Evolutionary conservation across 2,329 filamentous ascomycete species (phyloP).

Genomic region (Scedosporium aurantiacum): DNA sequence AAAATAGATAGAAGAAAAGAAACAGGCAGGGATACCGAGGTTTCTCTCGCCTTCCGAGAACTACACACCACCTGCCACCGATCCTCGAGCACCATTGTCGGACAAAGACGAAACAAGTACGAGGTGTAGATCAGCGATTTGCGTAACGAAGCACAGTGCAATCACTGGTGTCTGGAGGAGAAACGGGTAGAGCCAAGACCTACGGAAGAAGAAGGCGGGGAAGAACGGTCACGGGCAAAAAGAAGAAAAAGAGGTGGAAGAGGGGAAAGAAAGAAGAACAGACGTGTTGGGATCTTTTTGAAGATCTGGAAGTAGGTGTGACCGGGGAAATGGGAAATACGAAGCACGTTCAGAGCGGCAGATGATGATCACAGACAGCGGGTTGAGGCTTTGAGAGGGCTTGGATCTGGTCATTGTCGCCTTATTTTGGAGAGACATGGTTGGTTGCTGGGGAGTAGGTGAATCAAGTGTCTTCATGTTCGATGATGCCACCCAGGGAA

Average conservation of each 20-base stretch:
- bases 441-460: not conserved
- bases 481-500: no score
- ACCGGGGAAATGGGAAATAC: not conserved
- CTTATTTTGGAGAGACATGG: no score
- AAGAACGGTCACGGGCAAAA: not conserved
- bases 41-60: not conserved
- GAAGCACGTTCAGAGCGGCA: not conserved
- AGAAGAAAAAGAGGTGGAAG: not conserved
- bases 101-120: not conserved
- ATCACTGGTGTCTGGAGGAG: not conserved
- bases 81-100: not conserved
- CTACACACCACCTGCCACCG: not conserved
- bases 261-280: not conserved
- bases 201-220: not conserved
- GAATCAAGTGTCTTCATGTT: not conserved
- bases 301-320: not conserved
- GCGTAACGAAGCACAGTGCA: not conserved
- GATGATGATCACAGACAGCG: not conserved
- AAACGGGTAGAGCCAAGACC: not conserved
- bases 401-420: not conserved
- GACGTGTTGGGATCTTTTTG: not conserved
- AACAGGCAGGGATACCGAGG: not conserved
- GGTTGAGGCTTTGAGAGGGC: not conserved
- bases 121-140: not conserved
- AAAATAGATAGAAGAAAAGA: not conserved